phyloP scores from a whole-genome alignment of 2,329 filamentous ascomycete genomes.

The Pseudogymnoascus sp. region DNA sequence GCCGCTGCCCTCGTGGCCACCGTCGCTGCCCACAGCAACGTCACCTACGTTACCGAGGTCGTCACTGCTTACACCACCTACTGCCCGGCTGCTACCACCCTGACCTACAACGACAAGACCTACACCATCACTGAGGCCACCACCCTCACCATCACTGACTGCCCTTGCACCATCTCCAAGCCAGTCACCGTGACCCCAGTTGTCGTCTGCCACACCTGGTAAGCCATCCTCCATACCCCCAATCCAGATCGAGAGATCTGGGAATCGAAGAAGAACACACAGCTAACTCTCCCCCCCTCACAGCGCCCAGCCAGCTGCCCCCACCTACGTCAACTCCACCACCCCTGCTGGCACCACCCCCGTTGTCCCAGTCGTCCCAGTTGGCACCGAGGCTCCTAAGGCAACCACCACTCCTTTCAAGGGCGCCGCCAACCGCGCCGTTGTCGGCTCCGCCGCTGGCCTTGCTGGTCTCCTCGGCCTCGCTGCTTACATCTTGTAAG shows the following conservation, averaged over 20 bases:
- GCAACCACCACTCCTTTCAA: constrained; percentile 36
- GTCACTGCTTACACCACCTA: constrained; percentile 41
- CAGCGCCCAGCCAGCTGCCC: constrained; percentile 12
- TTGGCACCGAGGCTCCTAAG: constrained; percentile 20
- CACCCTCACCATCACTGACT: constrained; percentile 63
- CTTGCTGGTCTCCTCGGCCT: constrained; percentile 54
- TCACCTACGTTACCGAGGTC: constrained; percentile 32
- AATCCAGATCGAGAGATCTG: background rate
- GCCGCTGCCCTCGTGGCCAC: constrained; percentile 19
- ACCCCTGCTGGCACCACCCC: constrained; percentile 26
- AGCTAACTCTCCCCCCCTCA: constrained; percentile 13
- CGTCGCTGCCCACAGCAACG: constrained; percentile 16
- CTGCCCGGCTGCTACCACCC: constrained; percentile 43
- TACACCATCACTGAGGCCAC: constrained; percentile 48
- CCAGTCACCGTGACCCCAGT: constrained; percentile 45
- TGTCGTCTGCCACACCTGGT: constrained; percentile 49
- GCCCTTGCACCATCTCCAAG: constrained; percentile 61
- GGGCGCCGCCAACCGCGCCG: constrained; percentile 48
- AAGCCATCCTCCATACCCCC: no score
- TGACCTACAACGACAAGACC: constrained; percentile 39
- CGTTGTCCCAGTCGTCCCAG: constrained; percentile 11
- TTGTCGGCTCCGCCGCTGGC: constrained; percentile 49
- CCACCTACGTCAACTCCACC: constrained; percentile 19
- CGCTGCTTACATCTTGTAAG: constrained; percentile 38
- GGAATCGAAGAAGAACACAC: background rate